These are phyloP conservation scores for Candida andamanensis DNA, from an alignment of 805 yeast genomes.

Conservation along the genomic window DNA sequence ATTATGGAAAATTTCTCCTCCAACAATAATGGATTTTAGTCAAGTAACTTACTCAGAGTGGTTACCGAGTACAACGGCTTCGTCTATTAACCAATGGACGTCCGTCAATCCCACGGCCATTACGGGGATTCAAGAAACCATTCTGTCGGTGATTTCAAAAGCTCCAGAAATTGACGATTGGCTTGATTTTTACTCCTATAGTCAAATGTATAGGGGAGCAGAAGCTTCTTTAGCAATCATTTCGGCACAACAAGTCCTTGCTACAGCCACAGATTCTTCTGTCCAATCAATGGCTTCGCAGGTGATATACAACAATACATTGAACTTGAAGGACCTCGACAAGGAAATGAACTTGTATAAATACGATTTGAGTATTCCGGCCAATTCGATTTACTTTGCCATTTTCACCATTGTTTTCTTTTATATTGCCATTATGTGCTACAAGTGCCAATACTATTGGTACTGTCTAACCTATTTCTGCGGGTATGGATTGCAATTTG, in stretches of 20 bases:
- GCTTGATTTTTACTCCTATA: slow-evolving; percentile 16
- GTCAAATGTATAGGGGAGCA: slow-evolving; percentile 28
- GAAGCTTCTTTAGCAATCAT: slow-evolving; percentile 32
- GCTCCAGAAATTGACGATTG: slow-evolving; percentile 1
- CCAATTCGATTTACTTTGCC: slow-evolving; percentile 27
- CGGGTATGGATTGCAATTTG: slow-evolving; percentile 32
- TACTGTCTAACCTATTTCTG: slow-evolving; percentile 32
- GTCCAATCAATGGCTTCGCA: slow-evolving; percentile 26
- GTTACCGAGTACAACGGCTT: slow-evolving; percentile 8
- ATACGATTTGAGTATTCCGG: slow-evolving; percentile 20
- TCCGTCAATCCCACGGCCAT: slow-evolving; percentile 9
- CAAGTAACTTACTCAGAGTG: slow-evolving; percentile 4
- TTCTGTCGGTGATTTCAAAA: slow-evolving; percentile 3
- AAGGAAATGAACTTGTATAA: slow-evolving; percentile 25
- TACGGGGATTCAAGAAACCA: slow-evolving; percentile 4
- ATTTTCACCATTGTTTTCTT: slow-evolving; percentile 21
- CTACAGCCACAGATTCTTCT: slow-evolving; percentile 31
- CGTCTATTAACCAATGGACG: slow-evolving; percentile 9
- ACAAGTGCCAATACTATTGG: slow-evolving; percentile 35
- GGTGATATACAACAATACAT: slow-evolving; percentile 27
- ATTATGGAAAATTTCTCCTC: no score
- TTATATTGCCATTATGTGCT: slow-evolving; percentile 22
- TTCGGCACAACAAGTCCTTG: slow-evolving; percentile 29
- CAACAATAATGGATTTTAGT: slow-evolving; percentile 3
- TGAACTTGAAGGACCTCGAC: slow-evolving; percentile 26